These are phyloP conservation scores for Mycena venus DNA, from an alignment of 768 basidiomycete species.

Conservation along the genomic window DNA sequence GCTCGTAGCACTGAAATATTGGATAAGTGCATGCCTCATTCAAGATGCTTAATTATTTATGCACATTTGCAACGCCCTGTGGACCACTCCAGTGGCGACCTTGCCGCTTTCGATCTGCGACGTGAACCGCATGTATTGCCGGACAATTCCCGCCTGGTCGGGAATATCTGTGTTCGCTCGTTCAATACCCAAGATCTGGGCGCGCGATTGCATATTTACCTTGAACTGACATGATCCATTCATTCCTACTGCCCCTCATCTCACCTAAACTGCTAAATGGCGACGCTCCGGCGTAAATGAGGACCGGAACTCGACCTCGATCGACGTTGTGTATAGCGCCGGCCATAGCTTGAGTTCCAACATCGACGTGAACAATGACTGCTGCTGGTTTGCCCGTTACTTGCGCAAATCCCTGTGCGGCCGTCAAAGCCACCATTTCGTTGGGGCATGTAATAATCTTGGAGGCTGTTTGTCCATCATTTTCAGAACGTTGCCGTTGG, in stretches of 20 bases:
- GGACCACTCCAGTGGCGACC: slow-evolving; percentile 64
- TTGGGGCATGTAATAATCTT: slow-evolving; percentile 78
- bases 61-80: slow-evolving; percentile 76
- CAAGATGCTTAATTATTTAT: slow-evolving; percentile 22
- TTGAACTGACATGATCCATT: slow-evolving; percentile 83
- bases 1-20: slow-evolving; percentile 67
- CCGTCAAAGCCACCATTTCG: slow-evolving; percentile 82
- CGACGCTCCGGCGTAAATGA: slow-evolving; percentile 81
- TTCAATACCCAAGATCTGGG: background rate
- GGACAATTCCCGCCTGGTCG: slow-evolving; percentile 79
- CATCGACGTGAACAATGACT: slow-evolving; percentile 82
- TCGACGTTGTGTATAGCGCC: slow-evolving; percentile 83
- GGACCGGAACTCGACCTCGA: slow-evolving; percentile 68
- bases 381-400: slow-evolving; percentile 76
- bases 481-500: slow-evolving; percentile 62
- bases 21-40: background rate
- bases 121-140: slow-evolving; percentile 81
- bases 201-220: slow-evolving; percentile 56
- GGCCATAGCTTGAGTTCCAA: slow-evolving; percentile 71
- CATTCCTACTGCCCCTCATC: slow-evolving; percentile 74
- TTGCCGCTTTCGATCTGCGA: slow-evolving; percentile 69
- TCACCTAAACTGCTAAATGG: slow-evolving; percentile 71
- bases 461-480: slow-evolving; percentile 54
- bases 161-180: slow-evolving; percentile 63
- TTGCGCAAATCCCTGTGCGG: slow-evolving; percentile 80